phyloP scores from a whole-genome alignment of 2,329 filamentous ascomycete genomes.

The Triangularia verruculosa region DNA sequence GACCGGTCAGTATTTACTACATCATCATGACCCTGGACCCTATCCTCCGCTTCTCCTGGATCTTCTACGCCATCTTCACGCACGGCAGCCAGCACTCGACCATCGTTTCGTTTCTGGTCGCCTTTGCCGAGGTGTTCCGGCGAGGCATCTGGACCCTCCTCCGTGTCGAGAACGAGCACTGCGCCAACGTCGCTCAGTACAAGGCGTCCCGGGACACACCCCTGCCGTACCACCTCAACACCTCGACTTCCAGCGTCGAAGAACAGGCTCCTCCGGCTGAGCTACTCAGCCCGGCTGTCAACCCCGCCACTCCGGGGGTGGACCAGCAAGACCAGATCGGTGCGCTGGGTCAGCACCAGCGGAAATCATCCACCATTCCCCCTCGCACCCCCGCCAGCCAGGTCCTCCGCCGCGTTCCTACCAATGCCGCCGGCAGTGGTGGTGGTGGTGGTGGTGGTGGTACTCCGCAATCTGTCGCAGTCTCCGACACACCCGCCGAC shows the following conservation, averaged over 20 bases:
- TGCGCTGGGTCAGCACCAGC: background rate
- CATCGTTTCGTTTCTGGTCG: constrained; percentile 74
- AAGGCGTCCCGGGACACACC: constrained; percentile 86
- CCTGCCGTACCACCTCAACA: constrained; percentile 69
- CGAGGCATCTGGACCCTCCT: constrained; percentile 89
- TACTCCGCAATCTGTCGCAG: background rate
- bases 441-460: background rate
- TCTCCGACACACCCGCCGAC: constrained; percentile 7
- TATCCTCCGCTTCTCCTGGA: constrained; percentile 87
- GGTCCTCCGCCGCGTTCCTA: background rate
- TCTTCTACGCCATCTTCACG: constrained; percentile 85
- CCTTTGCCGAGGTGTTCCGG: constrained; percentile 75
- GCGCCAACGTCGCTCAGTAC: constrained; percentile 84
- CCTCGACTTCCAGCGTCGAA: constrained; percentile 42
- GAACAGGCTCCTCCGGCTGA: background rate
- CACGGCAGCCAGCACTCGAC: constrained; percentile 79
- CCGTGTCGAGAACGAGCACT: constrained; percentile 97
- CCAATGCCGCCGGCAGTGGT: background rate
- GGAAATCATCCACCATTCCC: background rate
- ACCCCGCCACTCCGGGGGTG: background rate
- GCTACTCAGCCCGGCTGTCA: background rate
- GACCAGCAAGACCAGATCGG: background rate
- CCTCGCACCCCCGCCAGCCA: background rate
- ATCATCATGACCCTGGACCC: constrained; percentile 78
- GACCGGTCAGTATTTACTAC: constrained; percentile 81